Base-by-base conservation (phyloP, 2,329 filamentous ascomycete genomes). In the Diplodia seriata region DNA sequence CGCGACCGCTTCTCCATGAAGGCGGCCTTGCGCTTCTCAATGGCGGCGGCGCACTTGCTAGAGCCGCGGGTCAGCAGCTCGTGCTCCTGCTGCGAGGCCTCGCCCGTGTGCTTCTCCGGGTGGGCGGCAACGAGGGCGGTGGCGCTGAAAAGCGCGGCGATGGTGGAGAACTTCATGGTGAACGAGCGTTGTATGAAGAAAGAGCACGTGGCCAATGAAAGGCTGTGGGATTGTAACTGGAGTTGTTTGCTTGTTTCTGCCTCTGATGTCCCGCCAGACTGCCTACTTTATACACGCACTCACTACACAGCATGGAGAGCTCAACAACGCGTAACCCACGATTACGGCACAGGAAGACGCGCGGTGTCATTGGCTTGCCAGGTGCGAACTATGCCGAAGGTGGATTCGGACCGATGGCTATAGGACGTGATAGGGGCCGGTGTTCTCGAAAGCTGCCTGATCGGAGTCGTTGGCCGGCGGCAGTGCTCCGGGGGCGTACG, bases 341-440 rank as follows among this genome's bases (percentile, higher is more conserved):
- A 43, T 59, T n/a, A 59, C 55, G 20, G 15, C n/a, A n/a, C 55
- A 47, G 29, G 43, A 59, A 59, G 55, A 59, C 55, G 55, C 55
- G 55, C 43, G 29, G 36, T 59, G 55, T 3, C 55, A 59, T 59
- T 59, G 55, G 55, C n/a, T 14, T 43, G 36, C 23, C 55, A n/a
- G n/a, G 55, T 47, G 12, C 1, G 15, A 9, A 38, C 38, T 59
- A 59, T 40, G 5, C 38, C 55, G 36, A 26, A 57, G n/a, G 1
- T 4, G 33, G 33, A 7, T 8, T 38, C 14, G 31, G 31, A 6
- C 33, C 54, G 54, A 23, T 3, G 23, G 12, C 18, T 59, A 29
- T 59, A 59, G 55, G 20, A 29, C 12, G 12, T 14, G 23, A 59
- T 43, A 40, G 55, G 36, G 55, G 55, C 23, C 1, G 11, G 12